Base-by-base conservation (phyloP, 345 rosid species). In the Moringa oleifera region DNA sequence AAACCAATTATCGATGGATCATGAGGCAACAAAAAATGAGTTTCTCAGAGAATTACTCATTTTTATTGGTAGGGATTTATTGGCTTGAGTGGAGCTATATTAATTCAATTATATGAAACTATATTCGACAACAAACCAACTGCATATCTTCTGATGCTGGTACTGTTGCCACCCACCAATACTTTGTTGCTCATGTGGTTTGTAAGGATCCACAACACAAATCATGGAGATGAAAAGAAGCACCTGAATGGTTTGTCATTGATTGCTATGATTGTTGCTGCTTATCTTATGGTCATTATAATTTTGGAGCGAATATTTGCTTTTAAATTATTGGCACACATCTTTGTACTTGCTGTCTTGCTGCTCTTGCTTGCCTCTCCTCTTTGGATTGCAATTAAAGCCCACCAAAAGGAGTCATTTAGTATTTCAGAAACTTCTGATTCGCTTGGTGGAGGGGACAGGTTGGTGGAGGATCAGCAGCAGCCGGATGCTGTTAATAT, bases 1-100 rank as follows among this genome's bases (percentile, higher is more conserved):
- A n/a, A n/a, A n/a, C n/a, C n/a, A n/a, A n/a, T n/a, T n/a, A n/a
- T n/a, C n/a, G n/a, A n/a, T n/a, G n/a, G n/a, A n/a, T n/a, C n/a
- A n/a, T n/a, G n/a, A n/a, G n/a, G n/a, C n/a, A n/a, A n/a, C n/a
- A n/a, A n/a, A n/a, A n/a, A n/a, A n/a, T n/a, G n/a, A n/a, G n/a
- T n/a, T n/a, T n/a, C n/a, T n/a, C n/a, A n/a, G n/a, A n/a, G n/a
- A n/a, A n/a, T n/a, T n/a, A n/a, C n/a, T n/a, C n/a, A n/a, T n/a
- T n/a, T n/a, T n/a, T n/a, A n/a, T n/a, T n/a, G n/a, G n/a, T 83
- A 93, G 98, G 97, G 96, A 0, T 93, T 83, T 82, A 87, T 90
- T 19, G 98, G 98, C 63, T 77, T 93, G 65, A 83, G 98, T 10
- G 91, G 97, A 60, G 98, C 96, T 11, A 80, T 86, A 6, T 60